phyloP scores from a whole-genome alignment of 169 alveolate genomes.

The Cryptosporidium meleagridis region DNA sequence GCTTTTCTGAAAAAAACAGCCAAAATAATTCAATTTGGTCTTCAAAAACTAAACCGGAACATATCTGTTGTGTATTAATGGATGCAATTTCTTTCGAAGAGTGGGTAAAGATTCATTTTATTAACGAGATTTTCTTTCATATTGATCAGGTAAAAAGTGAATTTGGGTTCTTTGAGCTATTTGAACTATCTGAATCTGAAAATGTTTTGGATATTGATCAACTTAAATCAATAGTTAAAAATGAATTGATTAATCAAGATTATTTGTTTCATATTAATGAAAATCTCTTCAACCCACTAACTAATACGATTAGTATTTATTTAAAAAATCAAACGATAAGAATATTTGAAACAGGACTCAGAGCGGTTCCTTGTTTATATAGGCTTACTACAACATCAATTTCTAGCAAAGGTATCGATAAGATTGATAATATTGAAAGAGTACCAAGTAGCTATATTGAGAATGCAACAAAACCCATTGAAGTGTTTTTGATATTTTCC shows the following conservation, averaged over 20 bases:
- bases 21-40: conserved; percentile 20
- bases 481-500: conserved; percentile 32
- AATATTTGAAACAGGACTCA: conserved; percentile 39
- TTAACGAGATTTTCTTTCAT: conserved; percentile 42
- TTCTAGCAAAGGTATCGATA: not conserved
- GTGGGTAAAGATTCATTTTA: conserved; percentile 16
- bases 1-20: not conserved
- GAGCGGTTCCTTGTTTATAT: conserved; percentile 66
- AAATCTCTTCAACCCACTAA: not conserved
- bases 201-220: conserved; percentile 13
- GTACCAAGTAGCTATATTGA: conserved; percentile 60
- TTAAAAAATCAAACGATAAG: conserved; percentile 34
- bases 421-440: not conserved
- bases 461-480: conserved; percentile 59
- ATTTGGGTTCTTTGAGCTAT: not conserved
- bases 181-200: not conserved
- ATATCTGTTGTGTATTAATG: conserved; percentile 27
- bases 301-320: not conserved
- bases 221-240: conserved; percentile 4
- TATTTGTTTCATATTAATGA: conserved; percentile 22
- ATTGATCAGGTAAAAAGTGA: conserved; percentile 23
- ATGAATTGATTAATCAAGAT: conserved; percentile 22
- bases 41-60: conserved; percentile 45
- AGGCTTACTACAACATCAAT: conserved; percentile 27
- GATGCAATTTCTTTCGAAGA: conserved; percentile 47